A percentile compares a stretch with the other conserved stretches of the same genome.
These are phyloP conservation scores for Candida pseudoglaebosa DNA, from an alignment of 805 yeast genomes.

Conservation along the genomic window DNA sequence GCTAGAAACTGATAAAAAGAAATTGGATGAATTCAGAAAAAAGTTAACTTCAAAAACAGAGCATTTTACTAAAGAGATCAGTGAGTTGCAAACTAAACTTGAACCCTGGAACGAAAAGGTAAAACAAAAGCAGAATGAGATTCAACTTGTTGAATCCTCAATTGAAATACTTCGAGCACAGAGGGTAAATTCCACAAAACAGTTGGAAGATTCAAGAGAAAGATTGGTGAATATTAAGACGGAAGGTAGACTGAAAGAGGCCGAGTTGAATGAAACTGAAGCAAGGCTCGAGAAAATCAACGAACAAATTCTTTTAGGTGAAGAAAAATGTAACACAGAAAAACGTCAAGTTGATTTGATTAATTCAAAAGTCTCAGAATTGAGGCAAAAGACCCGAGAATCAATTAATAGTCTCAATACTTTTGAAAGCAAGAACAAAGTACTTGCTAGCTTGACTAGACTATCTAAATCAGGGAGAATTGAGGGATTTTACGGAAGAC, in stretches of 20 bases:
- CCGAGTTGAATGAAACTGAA: conserved; percentile 41
- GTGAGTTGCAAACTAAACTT: conserved; percentile 54
- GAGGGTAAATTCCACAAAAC: conserved; percentile 38
- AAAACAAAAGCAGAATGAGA: conserved; percentile 57
- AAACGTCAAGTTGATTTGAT: conserved; percentile 46
- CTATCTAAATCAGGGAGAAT: conserved; percentile 79
- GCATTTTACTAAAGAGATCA: conserved; percentile 62
- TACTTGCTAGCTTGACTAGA: conserved; percentile 62
- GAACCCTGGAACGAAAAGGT: conserved; percentile 82
- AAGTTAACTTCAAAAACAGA: conserved; percentile 73
- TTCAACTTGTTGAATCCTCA: conserved; percentile 61
- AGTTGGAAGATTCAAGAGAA: conserved; percentile 41
- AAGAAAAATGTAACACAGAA: conserved; percentile 51
- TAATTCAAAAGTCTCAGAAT: conserved; percentile 48
- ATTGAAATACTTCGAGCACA: conserved; percentile 55
- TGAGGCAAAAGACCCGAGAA: conserved; percentile 63
- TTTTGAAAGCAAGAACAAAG: conserved; percentile 66
- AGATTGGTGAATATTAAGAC: conserved; percentile 43
- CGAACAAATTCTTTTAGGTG: conserved; percentile 58
- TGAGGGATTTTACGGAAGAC: conserved; percentile 79
- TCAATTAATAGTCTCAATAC: conserved; percentile 57
- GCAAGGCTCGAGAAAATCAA: conserved; percentile 46
- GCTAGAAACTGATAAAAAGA: conserved; percentile 49
- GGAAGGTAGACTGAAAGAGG: conserved; percentile 48
- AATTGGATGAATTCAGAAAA: conserved; percentile 59